phyloP scores from a whole-genome alignment of 2,329 filamentous ascomycete genomes.

The Phoma sp. region DNA sequence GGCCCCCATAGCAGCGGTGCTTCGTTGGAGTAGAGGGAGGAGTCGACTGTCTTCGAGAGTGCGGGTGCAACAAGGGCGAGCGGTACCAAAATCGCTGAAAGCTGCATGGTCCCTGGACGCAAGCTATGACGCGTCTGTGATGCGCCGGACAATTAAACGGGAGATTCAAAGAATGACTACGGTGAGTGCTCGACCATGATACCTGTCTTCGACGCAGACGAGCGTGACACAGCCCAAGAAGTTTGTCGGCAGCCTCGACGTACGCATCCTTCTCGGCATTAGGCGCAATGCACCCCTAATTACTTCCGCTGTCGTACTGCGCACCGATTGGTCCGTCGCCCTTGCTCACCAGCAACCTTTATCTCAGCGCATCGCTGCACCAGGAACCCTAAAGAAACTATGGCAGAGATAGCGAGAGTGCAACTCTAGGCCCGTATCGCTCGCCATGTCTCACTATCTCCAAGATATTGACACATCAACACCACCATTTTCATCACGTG shows the following conservation, averaged over 20 bases:
- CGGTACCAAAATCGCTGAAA: conserved; percentile 28
- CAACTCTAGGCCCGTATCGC: not conserved
- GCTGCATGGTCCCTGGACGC: conserved; percentile 22
- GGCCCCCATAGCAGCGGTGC: conserved; percentile 93
- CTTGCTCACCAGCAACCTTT: conserved; percentile 1
- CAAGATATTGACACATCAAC: conserved; percentile 3
- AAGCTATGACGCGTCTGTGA: conserved; percentile 15
- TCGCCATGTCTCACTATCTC: conserved; percentile 20
- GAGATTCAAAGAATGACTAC: conserved; percentile 13
- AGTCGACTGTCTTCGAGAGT: conserved; percentile 16
- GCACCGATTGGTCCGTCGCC: conserved; percentile 9
- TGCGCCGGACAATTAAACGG: conserved; percentile 9
- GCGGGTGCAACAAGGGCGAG: conserved; percentile 23
- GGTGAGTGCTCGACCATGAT: conserved; percentile 9
- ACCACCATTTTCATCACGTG: conserved; percentile 19
- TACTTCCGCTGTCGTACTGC: conserved; percentile 13
- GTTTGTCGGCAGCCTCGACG: conserved; percentile 3
- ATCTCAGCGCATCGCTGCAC: conserved; percentile 1
- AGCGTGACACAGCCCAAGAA: conserved; percentile 9
- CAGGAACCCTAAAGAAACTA: conserved; percentile 11
- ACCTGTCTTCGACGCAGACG: conserved; percentile 1
- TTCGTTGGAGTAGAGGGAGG: conserved; percentile 58
- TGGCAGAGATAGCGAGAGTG: conserved; percentile 22
- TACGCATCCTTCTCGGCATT: conserved; percentile 5
- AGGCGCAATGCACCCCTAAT: conserved; percentile 11